phyloP scores from a whole-genome alignment of 176 grass and related monocot genomes.

The Oryza coarctata region DNA sequence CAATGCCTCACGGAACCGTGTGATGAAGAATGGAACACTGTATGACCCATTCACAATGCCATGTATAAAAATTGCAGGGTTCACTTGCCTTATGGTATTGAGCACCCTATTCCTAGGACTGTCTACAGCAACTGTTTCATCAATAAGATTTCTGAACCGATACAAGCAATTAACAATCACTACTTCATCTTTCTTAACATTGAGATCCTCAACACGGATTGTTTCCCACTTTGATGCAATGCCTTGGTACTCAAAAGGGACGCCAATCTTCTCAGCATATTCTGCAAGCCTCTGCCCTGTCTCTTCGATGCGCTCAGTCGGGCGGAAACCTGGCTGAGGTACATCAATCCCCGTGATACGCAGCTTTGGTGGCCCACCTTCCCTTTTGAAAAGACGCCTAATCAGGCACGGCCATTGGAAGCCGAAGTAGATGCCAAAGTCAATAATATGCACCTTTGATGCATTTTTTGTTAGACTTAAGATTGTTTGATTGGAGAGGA shows the following conservation, averaged over 20 bases:
- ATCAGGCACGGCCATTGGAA: conserved; percentile 97
- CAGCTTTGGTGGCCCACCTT: conserved; percentile 65
- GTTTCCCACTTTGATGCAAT: conserved; percentile 95
- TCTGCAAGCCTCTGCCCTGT: conserved; percentile 81
- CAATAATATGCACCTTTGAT: conserved; percentile 83
- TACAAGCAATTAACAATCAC: conserved; percentile 93
- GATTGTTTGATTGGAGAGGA: conserved; percentile 94
- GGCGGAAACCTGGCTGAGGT: conserved; percentile 87
- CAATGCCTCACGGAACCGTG: conserved; percentile 85
- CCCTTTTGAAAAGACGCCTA: conserved; percentile 75
- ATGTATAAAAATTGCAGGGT: conserved; percentile 86
- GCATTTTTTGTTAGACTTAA: conserved; percentile 79
- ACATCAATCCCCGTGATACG: conserved; percentile 95
- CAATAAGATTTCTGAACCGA: conserved; percentile 91
- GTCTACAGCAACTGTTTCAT: conserved; percentile 90
- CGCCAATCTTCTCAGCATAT: conserved; percentile 69
- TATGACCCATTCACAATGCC: conserved; percentile 96
- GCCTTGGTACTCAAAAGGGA: conserved; percentile 86
- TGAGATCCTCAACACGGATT: conserved; percentile 73
- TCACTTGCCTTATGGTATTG: conserved; percentile 92
- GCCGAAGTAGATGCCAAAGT: conserved; percentile 94
- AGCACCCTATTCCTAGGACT: conserved; percentile 91
- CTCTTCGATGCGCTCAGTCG: conserved; percentile 87
- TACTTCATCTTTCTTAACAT: conserved; percentile 73
- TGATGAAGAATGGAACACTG: conserved; percentile 92